These are phyloP conservation scores for Diaporthe vexans DNA, from an alignment of 2,329 filamentous ascomycete species.

Conservation along the genomic window DNA sequence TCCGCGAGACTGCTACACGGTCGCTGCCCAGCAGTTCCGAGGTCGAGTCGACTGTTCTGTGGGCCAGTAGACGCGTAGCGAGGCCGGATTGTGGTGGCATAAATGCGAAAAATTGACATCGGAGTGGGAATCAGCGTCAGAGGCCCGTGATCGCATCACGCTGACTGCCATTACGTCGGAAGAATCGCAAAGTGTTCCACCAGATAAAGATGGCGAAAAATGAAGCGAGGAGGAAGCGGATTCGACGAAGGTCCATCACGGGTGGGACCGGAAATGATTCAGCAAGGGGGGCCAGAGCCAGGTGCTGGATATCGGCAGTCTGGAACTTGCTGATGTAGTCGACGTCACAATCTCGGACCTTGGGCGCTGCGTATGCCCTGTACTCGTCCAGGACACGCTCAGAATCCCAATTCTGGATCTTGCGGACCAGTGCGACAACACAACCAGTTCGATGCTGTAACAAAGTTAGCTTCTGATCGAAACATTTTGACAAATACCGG, in stretches of 20 bases:
- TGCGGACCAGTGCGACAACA: constrained; percentile 84
- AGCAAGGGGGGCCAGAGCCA: constrained; percentile 34
- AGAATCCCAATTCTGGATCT: constrained; percentile 77
- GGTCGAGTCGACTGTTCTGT: constrained; percentile 11
- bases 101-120: neutral
- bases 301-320: constrained; percentile 47
- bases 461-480: constrained; percentile 30
- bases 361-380: constrained; percentile 72
- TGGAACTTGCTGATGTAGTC: constrained; percentile 69
- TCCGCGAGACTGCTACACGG: neutral
- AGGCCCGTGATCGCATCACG: neutral
- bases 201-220: constrained; percentile 32
- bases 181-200: constrained; percentile 28
- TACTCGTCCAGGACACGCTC: constrained; percentile 80
- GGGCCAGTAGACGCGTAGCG: neutral
- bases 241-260: constrained; percentile 51
- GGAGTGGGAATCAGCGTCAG: neutral
- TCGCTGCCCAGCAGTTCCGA: constrained; percentile 18
- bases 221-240: constrained; percentile 30
- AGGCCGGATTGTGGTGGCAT: neutral
- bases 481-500: neutral
- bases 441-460: constrained; percentile 87
- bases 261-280: constrained; percentile 39
- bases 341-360: constrained; percentile 72
- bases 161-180: neutral